phyloP scores from a whole-genome alignment of 2,329 filamentous ascomycete genomes.

The Penicillium sp. region DNA sequence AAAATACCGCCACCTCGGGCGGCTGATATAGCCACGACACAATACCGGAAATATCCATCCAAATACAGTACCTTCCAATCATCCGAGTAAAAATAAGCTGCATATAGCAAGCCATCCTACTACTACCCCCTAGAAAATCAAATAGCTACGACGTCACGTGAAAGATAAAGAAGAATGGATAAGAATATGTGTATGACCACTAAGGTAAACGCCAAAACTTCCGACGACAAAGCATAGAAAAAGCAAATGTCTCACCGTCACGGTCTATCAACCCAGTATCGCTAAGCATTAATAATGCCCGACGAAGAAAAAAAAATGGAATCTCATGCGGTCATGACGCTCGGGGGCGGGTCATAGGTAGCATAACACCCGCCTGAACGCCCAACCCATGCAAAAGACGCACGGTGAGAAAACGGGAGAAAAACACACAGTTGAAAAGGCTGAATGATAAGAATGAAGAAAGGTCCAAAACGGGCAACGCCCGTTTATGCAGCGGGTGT shows the following conservation, averaged over 20 bases:
- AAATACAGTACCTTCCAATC: too few species aligned
- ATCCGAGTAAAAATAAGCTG: too few species aligned
- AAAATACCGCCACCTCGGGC: too few species aligned
- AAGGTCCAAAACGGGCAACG: conserved; percentile 4
- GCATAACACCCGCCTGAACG: conserved; percentile 20
- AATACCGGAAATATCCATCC: too few species aligned
- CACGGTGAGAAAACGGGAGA: conserved; percentile 3
- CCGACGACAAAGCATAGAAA: neutral
- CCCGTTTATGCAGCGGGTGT: conserved; percentile 16
- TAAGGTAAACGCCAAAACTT: neutral
- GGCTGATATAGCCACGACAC: too few species aligned
- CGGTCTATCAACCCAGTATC: conserved; percentile 1
- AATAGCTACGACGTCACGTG: neutral
- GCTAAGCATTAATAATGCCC: neutral
- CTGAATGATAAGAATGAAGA: conserved; percentile 5
- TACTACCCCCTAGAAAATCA: too few species aligned
- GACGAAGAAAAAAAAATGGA: neutral
- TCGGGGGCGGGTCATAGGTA: conserved; percentile 11
- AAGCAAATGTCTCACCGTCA: conserved; percentile 1
- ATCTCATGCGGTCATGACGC: conserved; percentile 13
- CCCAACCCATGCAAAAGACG: conserved; percentile 29
- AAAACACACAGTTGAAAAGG: conserved; percentile 14
- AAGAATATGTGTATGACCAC: conserved; percentile 1
- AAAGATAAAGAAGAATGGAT: neutral
- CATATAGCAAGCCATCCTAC: too few species aligned